Base-by-base conservation (phyloP, 805 yeast species). In the Candida railenensis region DNA sequence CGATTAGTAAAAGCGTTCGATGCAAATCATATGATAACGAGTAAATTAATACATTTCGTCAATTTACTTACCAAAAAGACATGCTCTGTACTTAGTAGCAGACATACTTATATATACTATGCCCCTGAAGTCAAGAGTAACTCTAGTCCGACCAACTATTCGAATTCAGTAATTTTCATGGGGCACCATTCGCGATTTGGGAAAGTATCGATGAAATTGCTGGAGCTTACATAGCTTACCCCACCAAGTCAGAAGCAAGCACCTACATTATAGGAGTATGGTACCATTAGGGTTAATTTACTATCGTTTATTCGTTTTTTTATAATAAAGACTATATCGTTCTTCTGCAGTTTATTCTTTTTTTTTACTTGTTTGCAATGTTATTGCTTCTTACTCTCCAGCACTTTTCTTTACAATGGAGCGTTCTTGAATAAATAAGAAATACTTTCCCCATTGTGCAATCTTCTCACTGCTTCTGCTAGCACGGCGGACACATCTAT, bases 361-460 rank as follows among this genome's bases (percentile, higher is more conserved):
- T 9, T 12, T 36, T 36, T 36, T 36, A 4, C 39, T 16, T 34
- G 7, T 34, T 34, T 9, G 4, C 19, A 15, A 16, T 34, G 5
- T 34, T 15, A 34, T 7, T 25, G 30, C 5, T 25, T 25, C 30
- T 36, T 20, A n/a, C 22, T 36, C n/a, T n/a, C n/a, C n/a, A n/a
- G n/a, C n/a, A n/a, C n/a, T n/a, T n/a, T 33, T 21, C 3, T 39
- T 40, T 53, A 62, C 46, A 63, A 62, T n/a, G 87, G 86, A 34
- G 85, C 85, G 64, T 83, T 78, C 56, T 82, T 84, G 68, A 87
- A 87, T 52, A 87, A 72, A 66, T 84, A 87, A 9, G 90, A 84
- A 48, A 87, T 83, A 66, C 91, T 84, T 69, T 87, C 95, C 68
- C 95, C 95, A 57, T 87, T 85, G 66, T 87, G 95, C 62, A 87